Evolutionary conservation across 179 eudicot species (phyloP).

Genomic region (Corrigiola litoralis): DNA sequence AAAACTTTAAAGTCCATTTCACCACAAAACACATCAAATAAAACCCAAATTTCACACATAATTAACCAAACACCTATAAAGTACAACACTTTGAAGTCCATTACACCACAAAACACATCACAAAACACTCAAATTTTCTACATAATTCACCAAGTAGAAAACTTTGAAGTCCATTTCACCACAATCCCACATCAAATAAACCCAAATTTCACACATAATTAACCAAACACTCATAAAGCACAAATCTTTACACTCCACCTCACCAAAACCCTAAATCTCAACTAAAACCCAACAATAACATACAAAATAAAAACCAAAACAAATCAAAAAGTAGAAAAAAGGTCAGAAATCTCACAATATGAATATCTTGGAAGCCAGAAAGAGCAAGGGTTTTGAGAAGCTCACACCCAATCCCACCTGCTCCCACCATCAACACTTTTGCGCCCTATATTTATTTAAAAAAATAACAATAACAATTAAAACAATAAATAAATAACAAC

Average conservation of each 20-base stretch:
- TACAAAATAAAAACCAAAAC: not conserved
- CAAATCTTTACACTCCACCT: not conserved
- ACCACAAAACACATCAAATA: not conserved
- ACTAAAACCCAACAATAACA: not conserved
- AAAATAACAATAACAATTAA: not conserved
- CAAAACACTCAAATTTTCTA: not conserved
- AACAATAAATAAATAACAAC: not conserved
- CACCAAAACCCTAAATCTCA: constrained; percentile 16
- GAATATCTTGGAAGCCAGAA: constrained; percentile 89
- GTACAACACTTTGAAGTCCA: too few relatives aligned
- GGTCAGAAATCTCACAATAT: constrained; percentile 50
- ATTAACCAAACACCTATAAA: too few relatives aligned
- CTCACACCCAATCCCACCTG: constrained; percentile 99
- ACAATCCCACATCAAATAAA: not conserved
- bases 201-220: not conserved
- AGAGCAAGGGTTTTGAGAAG: constrained; percentile 93
- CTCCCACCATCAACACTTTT: constrained; percentile 92
- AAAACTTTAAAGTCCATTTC: too few relatives aligned
- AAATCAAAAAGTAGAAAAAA: not conserved
- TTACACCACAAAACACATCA: not conserved
- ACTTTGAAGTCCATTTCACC: not conserved
- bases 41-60: too few relatives aligned
- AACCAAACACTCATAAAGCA: not conserved
- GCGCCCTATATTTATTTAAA: constrained; percentile 61
- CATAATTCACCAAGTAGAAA: not conserved